Evolutionary conservation across 2,329 filamentous ascomycete species (phyloP), one percentile per base, ranked within the genome.

Genomic region (Claviceps sp.): DNA sequence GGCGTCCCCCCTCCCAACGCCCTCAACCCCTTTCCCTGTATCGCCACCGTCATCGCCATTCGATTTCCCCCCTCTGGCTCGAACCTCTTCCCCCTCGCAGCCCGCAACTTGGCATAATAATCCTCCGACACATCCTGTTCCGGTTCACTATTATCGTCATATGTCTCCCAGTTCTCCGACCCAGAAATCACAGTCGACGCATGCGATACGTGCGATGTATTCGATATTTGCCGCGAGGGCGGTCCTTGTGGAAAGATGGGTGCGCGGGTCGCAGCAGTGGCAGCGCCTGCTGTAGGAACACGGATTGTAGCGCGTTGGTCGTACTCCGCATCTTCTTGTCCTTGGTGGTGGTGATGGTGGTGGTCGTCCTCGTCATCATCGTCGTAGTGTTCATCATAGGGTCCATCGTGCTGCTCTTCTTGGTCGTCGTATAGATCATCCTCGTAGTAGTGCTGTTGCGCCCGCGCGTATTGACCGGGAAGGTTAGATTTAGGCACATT

Each of bases 81-180:
- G 54, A 78, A 74, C 46, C 84, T 77, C 70, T 89, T 90, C 58
- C 76, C 64, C 38, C 81, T 78, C 5, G 83, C 76, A 36, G 83
- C 82, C 53, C 84, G 78, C 51, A 90, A 71, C 67, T 87, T 89
- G 57, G 87, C 85, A 62, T 88, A 88, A 67, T 95, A 94, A 9
- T 81, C 76, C 55, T 93, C 87, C 4, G 82, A 83, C 0, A 78
- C 79, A 63, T 95, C 89, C 24, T 77, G 75, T 60, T 89, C 86
- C 0, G 84, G 80, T 61, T 89, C 84, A 55, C 85, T 89, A 58
- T 78, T 81, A 65, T 95, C 88, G 60, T 93, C 90, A 61, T 93
- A 97, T 9, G 90, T 95, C 68, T 97, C 91, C 91, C 91, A 97
- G 66, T 97, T 97, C 69, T 97, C 91, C 3, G 88, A 95, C 1